Conservation (phyloP, 2,329 filamentous ascomycete genomes). For the Phaeosphaeria sp. region DNA sequence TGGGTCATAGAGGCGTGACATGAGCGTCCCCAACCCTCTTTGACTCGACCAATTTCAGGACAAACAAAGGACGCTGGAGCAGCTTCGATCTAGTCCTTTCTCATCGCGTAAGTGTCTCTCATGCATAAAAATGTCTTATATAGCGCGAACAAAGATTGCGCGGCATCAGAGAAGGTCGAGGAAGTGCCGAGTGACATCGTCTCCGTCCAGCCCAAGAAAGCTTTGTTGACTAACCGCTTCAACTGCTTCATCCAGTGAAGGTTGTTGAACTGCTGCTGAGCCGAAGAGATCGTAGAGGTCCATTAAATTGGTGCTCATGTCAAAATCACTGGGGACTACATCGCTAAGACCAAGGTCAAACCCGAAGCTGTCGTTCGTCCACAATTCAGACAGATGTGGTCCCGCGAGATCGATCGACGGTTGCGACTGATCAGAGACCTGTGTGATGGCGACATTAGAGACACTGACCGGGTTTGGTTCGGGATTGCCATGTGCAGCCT, state of each 20-base stretch:
- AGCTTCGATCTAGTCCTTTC: neutral
- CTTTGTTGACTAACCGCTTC: neutral
- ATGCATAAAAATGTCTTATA: neutral
- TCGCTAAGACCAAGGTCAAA: neutral
- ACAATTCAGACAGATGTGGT: neutral
- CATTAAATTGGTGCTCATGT: conserved; percentile 15
- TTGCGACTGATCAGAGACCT: neutral
- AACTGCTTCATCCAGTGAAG: neutral
- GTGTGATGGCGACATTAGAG: neutral
- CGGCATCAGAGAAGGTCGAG: neutral
- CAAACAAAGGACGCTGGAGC: neutral
- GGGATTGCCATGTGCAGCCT: neutral
- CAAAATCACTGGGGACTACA: neutral
- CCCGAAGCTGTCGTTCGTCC: neutral
- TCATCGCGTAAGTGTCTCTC: neutral
- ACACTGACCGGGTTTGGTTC: neutral
- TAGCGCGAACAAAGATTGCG: neutral
- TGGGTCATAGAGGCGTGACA: no score
- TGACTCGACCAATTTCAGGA: neutral
- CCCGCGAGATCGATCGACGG: neutral
- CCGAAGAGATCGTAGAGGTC: conserved; percentile 18
- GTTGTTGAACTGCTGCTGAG: conserved; percentile 1
- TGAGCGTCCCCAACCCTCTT: no score
- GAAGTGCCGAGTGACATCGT: neutral
- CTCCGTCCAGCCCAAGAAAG: neutral